Evolutionary conservation across 176 grass and related monocot species (phyloP), one percentile per base, ranked within the genome.

Genomic region (Cymbopogon citratus): DNA sequence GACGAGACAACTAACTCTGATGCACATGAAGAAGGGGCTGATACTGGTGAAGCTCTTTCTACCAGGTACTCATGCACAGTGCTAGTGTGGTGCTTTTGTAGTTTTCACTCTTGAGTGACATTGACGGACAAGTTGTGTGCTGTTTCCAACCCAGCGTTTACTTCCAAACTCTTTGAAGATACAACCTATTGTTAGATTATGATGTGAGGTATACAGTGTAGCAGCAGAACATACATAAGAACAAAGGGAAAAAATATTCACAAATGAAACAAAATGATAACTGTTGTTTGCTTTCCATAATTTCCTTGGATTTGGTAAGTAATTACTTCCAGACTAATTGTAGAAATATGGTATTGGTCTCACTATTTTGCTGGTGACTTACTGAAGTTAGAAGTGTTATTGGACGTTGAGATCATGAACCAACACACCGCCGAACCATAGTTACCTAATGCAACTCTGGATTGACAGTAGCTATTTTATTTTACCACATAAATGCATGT

Each of bases 41-140:
- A 85, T 56, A 54, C 45, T 70, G 84, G n/a, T 81, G 91, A 92
- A 81, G 87, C 77, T 90, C 87, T 85, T 82, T 87, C 84, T 81
- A 67, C 59, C 70, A 88, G 90, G 90, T 91, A 88, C 59, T 44
- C 72, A 67, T 82, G 48, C 59, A 57, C 59, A 76, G 64, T 67
- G 31, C 31, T 48, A 48, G 62, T 65, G 45, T 82, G 33, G 63
- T 76, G 63, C 21, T 82, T 75, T 65, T 67, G 27, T 81, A 71
- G 78, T 74, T 73, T 73, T 80, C 2, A 60, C 10, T 60, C 8
- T 60, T 25, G 44, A 71, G 52, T 45, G 44, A 48, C 26, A 14
- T 48, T 34, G 34, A 63, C 3, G 0, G 25, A 63, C 34, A 56
- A 80, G 54, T 44, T 72, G n/a, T 48, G 57, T 83, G 56, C 40